Evolutionary conservation across 306 rosid species (phyloP).

Genomic region (Senna tora): DNA sequence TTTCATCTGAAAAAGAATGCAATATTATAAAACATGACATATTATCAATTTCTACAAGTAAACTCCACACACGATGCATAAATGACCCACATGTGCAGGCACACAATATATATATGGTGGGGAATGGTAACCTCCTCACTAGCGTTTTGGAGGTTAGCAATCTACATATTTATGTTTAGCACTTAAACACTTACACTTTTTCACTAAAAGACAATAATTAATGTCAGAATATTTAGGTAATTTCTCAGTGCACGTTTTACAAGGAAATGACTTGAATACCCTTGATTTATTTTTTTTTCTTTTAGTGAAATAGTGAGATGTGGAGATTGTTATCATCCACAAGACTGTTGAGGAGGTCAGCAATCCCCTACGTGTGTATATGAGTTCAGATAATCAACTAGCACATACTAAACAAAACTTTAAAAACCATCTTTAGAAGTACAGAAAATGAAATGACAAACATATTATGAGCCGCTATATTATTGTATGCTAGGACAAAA

Average conservation of each 20-base stretch:
- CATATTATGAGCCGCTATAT: conserved; percentile 12
- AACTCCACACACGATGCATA: neutral
- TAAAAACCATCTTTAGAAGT: conserved; percentile 16
- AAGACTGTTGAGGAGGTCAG: too few species aligned
- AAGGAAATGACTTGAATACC: too few species aligned
- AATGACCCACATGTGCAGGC: neutral
- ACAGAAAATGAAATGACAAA: conserved; percentile 29
- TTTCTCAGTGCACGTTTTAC: too few species aligned
- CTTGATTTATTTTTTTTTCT: too few species aligned
- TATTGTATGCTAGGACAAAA: conserved; percentile 34
- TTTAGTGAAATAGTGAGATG: too few species aligned
- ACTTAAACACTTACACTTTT: too few species aligned
- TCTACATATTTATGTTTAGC: too few species aligned
- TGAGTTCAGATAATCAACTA: conserved; percentile 32
- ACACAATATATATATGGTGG: neutral
- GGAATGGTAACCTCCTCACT: too few species aligned
- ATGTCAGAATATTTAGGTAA: too few species aligned
- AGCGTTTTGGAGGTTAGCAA: too few species aligned
- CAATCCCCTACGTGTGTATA: neutral
- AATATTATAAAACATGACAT: conserved; percentile 10
- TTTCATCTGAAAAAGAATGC: neutral
- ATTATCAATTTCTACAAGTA: neutral
- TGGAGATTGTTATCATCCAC: too few species aligned
- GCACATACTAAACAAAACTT: conserved; percentile 23
- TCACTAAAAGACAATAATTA: too few species aligned